These are phyloP conservation scores for Ceraceosorus bombacis DNA, from an alignment of 1,284 basidiomycete genomes.

Conservation along the genomic window DNA sequence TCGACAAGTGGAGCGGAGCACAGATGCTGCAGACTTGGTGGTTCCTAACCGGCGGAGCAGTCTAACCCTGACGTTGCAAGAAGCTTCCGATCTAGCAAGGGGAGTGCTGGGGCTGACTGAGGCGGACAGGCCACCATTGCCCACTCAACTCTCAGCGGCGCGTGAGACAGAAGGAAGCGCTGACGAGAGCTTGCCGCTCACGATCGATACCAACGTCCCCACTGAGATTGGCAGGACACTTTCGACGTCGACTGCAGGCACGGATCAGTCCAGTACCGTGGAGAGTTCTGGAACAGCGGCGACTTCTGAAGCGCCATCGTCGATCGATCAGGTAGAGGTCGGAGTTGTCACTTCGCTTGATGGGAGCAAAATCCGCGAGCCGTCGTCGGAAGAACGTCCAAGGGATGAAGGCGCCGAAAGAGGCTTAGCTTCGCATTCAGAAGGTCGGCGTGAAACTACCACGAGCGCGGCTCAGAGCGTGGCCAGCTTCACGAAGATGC, in stretches of 20 bases:
- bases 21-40: background rate
- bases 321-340: slow-evolving; percentile 20
- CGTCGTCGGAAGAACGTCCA: background rate
- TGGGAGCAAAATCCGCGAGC: slow-evolving; percentile 10
- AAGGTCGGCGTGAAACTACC: slow-evolving; percentile 9
- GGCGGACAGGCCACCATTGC: background rate
- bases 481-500: slow-evolving; percentile 13
- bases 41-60: background rate
- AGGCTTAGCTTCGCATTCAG: slow-evolving; percentile 7
- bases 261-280: slow-evolving; percentile 18
- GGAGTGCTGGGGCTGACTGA: background rate
- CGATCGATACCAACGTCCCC: background rate
- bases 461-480: slow-evolving; percentile 4
- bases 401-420: slow-evolving; percentile 11
- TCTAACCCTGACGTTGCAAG: background rate
- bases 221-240: slow-evolving; percentile 42
- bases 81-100: background rate
- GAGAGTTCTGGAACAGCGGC: slow-evolving; percentile 28
- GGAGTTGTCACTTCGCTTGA: background rate
- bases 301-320: slow-evolving; percentile 21
- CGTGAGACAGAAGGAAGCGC: background rate
- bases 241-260: slow-evolving; percentile 37
- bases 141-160: background rate
- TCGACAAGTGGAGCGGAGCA: background rate
- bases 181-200: background rate